Conservation (phyloP, 306 rosid genomes). For the Astragalus membranaceus region DNA sequence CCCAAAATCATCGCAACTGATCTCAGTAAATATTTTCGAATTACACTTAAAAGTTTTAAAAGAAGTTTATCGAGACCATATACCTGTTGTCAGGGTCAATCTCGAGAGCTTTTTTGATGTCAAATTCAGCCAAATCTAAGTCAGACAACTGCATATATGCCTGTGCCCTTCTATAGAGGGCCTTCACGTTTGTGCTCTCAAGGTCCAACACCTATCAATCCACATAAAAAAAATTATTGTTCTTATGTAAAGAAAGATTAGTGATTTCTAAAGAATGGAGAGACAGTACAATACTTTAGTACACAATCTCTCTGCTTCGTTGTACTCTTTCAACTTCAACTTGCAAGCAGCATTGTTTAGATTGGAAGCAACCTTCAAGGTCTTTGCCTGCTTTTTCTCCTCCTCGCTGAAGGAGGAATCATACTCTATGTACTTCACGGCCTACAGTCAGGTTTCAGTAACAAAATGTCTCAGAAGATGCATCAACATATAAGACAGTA, state of each 20-base stretch:
- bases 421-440: conserved; percentile 62
- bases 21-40: not conserved
- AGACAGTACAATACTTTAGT: conserved; percentile 51
- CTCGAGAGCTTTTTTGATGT: conserved; percentile 85
- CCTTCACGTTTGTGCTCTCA: conserved; percentile 73
- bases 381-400: conserved; percentile 67
- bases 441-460: conserved; percentile 33
- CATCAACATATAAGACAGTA: not conserved
- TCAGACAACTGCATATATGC: conserved; percentile 62
- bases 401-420: conserved; percentile 65
- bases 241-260: not conserved
- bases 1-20: not conserved
- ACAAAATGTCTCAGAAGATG: not conserved
- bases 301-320: conserved; percentile 74
- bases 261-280: not conserved
- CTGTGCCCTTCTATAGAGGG: conserved; percentile 92
- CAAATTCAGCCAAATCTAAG: conserved; percentile 84
- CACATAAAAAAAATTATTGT: not conserved
- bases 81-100: conserved; percentile 85
- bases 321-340: conserved; percentile 71
- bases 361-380: conserved; percentile 76
- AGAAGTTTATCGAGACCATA: not conserved
- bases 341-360: conserved; percentile 84
- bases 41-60: not conserved
- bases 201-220: conserved; percentile 60